A percentile compares a stretch with the other conserved stretches of the same genome.
These are phyloP conservation scores for Quambalaria eucalypti DNA, from an alignment of 1,284 basidiomycete species.

Conservation along the genomic window DNA sequence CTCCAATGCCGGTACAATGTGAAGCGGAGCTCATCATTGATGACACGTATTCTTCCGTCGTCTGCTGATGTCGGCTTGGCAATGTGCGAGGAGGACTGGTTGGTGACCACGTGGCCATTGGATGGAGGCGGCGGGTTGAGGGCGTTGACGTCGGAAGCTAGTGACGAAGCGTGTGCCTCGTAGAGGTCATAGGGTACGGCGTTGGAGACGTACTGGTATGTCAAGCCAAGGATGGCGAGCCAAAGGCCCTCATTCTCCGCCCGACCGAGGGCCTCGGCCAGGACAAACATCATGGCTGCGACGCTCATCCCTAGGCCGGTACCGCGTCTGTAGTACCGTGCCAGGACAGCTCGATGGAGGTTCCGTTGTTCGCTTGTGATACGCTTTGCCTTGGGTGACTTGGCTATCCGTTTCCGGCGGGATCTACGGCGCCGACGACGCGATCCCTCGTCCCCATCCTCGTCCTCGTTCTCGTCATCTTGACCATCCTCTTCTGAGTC, in stretches of 20 bases:
- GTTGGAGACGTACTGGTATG: slow-evolving; percentile 79
- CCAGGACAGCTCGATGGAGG: slow-evolving; percentile 26
- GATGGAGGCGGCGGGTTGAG: slow-evolving; percentile 9
- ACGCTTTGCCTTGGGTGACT: neutral
- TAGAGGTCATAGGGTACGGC: slow-evolving; percentile 79
- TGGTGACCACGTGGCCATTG: neutral
- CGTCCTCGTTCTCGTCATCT: slow-evolving; percentile 5
- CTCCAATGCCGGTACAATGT: slow-evolving; percentile 96
- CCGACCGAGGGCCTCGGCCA: slow-evolving; percentile 78
- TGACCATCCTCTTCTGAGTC: slow-evolving; percentile 50
- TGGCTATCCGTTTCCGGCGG: neutral
- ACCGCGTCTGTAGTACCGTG: slow-evolving; percentile 68
- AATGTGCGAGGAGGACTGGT: neutral
- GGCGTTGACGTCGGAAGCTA: slow-evolving; percentile 34
- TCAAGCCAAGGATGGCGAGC: slow-evolving; percentile 88
- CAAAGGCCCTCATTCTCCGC: slow-evolving; percentile 89
- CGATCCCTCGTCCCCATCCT: slow-evolving; percentile 1
- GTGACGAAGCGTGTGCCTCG: slow-evolving; percentile 51
- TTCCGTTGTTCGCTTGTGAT: neutral
- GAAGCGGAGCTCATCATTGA: slow-evolving; percentile 55
- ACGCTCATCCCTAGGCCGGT: slow-evolving; percentile 83
- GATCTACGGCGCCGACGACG: neutral
- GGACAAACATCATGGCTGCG: slow-evolving; percentile 76
- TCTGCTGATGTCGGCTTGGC: slow-evolving; percentile 26
- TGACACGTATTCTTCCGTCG: slow-evolving; percentile 32